phyloP scores from a whole-genome alignment of 352 stramenopile genomes.

The Globisporangium paddicum region DNA sequence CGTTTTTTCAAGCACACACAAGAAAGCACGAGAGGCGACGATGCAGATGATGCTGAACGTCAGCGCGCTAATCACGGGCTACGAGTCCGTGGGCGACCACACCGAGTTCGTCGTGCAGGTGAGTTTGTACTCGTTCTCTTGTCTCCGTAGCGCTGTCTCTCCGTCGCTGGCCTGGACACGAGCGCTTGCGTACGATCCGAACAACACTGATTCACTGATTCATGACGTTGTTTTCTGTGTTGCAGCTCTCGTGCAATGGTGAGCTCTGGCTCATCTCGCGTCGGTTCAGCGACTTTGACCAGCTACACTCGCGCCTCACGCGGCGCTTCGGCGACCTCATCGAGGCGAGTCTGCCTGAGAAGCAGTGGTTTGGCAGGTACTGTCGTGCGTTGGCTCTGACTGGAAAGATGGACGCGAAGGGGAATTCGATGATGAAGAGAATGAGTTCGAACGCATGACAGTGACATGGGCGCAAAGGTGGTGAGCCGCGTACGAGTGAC shows the following conservation, averaged over 20 bases:
- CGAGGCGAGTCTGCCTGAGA: conserved; percentile 63
- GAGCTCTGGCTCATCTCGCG: conserved; percentile 80
- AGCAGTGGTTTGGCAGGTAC: conserved; percentile 86
- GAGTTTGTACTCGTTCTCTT: not conserved
- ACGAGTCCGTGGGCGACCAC: conserved; percentile 82
- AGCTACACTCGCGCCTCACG: conserved; percentile 74
- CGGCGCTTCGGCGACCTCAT: conserved; percentile 73
- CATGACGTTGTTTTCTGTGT: not conserved
- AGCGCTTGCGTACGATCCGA: not conserved
- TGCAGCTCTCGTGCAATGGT: conserved; percentile 78
- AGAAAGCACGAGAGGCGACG: not conserved
- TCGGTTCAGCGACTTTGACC: conserved; percentile 86
- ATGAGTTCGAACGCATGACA: conserved; percentile 1
- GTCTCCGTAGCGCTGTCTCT: not conserved
- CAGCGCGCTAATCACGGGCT: conserved; percentile 74
- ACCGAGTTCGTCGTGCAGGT: conserved; percentile 83
- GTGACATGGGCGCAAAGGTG: not conserved
- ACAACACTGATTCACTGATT: not conserved
- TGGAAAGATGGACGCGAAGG: conserved; percentile 8
- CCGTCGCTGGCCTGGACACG: not conserved
- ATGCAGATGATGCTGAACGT: conserved; percentile 70
- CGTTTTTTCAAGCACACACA: not conserved
- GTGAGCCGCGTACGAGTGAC: not conserved
- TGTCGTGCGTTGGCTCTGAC: not conserved
- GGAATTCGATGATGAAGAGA: conserved; percentile 42